Base-by-base conservation (phyloP, 495 filamentous ascomycete genomes). In the Parathielavia hyrcaniae region DNA sequence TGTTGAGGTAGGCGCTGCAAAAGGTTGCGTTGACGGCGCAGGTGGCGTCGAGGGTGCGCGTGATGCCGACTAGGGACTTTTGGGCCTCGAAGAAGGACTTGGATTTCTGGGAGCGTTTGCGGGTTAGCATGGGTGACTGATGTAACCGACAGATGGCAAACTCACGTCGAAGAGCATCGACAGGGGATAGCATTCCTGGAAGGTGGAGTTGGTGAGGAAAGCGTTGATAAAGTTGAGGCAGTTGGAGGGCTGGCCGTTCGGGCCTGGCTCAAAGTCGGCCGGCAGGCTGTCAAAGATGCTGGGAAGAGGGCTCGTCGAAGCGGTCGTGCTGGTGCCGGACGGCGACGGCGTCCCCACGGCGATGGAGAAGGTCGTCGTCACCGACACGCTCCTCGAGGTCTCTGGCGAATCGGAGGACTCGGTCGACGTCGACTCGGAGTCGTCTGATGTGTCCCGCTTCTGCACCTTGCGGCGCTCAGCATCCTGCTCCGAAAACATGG, bases 31-130 rank as follows among this genome's bases (percentile, higher is more conserved):
- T 71, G 57, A 82, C 82, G 11, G 73, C 72, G 75, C 91, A 96
- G 34, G 87, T 80, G 19, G 79, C 79, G 64, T 91, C 82, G 50
- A 96, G 79, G 48, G 84, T 78, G 55, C 80, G 80, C 1, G 87
- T 86, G 54, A 91, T 85, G 59, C 77, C 69, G 45, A 84, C 69
- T 40, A 84, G 70, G 13, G 84, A 89, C 64, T 74, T 81, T 53
- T 85, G 75, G 47, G 81, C 81, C 58, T 86, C 75, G 75, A 95
- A 96, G 77, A 95, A 93, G 23, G 82, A 83, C 26, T 62, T 62
- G 22, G 77, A 79, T n/a, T 67, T 64, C 71, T 77, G 65, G n/a
- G 77, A 0, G 5, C 23, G 38, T 4, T 81, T 72, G 85, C 62
- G 60, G 67, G 62, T 61, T 47, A 53, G 40, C 34, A 23, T 44